phyloP scores from a whole-genome alignment of 805 yeast species.

The Debaryomyces prosopidis region DNA sequence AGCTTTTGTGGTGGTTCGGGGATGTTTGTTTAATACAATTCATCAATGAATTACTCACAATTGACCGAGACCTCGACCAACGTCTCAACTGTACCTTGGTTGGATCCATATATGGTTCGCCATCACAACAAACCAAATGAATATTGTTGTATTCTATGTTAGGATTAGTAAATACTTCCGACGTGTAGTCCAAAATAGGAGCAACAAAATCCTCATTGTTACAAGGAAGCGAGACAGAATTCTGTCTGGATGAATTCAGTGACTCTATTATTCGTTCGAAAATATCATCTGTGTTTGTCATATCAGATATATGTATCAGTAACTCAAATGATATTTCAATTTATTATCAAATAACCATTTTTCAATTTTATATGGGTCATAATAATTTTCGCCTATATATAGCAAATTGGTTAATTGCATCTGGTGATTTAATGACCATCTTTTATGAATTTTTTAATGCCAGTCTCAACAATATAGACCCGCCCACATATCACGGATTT shows the following conservation, averaged over 20 bases:
- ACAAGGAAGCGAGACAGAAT: slow-evolving; percentile 20
- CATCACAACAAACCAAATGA: slow-evolving; percentile 22
- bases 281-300: slow-evolving; percentile 1
- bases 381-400: too few relatives aligned
- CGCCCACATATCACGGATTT: too few relatives aligned
- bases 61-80: slow-evolving; percentile 20
- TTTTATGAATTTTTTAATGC: too few relatives aligned
- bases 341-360: too few relatives aligned
- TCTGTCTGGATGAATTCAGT: background rate
- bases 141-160: slow-evolving; percentile 21
- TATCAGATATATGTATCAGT: background rate
- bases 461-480: too few relatives aligned
- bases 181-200: slow-evolving; percentile 32
- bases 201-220: slow-evolving; percentile 28
- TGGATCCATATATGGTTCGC: background rate
- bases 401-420: too few relatives aligned
- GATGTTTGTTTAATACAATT: slow-evolving; percentile 11
- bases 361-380: too few relatives aligned
- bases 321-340: too few relatives aligned
- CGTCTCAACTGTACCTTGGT: background rate
- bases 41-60: slow-evolving; percentile 21
- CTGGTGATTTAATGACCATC: too few relatives aligned
- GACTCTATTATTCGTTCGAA: slow-evolving; percentile 6
- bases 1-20: background rate
- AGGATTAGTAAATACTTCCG: slow-evolving; percentile 31